phyloP scores from a whole-genome alignment of 2,329 filamentous ascomycete genomes.

The Sphaerulina populicola region DNA sequence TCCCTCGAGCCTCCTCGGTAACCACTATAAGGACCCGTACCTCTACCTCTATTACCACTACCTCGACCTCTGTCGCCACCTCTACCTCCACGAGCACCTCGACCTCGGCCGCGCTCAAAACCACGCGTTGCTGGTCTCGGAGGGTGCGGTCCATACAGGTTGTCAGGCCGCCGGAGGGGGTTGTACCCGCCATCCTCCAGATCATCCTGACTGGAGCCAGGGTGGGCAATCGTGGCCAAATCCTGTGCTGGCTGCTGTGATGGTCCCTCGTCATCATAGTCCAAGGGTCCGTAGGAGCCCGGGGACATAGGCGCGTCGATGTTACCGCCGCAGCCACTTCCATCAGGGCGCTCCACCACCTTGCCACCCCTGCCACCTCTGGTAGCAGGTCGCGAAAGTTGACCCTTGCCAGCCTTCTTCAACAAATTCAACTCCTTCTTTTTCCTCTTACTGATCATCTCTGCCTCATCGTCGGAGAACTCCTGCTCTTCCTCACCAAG shows the following conservation, averaged over 20 bases:
- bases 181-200: background rate
- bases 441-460: constrained; percentile 47
- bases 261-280: background rate
- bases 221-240: too few species aligned
- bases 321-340: background rate
- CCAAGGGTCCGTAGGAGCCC: background rate
- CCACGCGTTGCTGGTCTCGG: background rate
- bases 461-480: constrained; percentile 93
- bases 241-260: background rate
- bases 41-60: background rate
- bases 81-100: too few species aligned
- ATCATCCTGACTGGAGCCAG: too few species aligned
- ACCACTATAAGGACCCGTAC: background rate
- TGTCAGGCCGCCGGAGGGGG: background rate
- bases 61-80: background rate
- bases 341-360: background rate
- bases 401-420: constrained; percentile 27
- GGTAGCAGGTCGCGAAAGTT: constrained; percentile 11
- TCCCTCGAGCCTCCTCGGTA: background rate
- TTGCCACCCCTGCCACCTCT: background rate
- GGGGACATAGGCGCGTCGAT: background rate
- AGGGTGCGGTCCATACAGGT: background rate
- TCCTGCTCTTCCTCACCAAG: constrained; percentile 77
- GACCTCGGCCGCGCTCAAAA: background rate
- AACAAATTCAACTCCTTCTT: constrained; percentile 31